phyloP scores from a whole-genome alignment of 1,139 yeast genomes.

The Taphrina betulina region DNA sequence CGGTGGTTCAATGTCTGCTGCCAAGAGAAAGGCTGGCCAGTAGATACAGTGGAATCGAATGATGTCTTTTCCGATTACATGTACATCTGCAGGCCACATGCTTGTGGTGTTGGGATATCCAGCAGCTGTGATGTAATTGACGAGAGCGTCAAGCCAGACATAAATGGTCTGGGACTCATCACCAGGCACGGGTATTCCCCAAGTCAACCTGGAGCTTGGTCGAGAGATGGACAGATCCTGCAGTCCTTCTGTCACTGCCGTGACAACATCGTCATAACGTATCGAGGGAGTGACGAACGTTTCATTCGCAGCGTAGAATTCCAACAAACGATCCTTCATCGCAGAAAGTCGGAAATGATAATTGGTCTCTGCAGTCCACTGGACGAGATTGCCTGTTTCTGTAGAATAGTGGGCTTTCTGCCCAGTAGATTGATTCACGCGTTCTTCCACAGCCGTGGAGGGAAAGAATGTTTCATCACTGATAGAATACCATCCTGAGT shows the following conservation, averaged over 20 bases:
- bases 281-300: constrained; percentile 64
- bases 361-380: constrained; percentile 74
- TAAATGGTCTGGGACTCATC: constrained; percentile 78
- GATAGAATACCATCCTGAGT: constrained; percentile 91
- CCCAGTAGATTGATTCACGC: constrained; percentile 47
- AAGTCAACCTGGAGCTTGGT: constrained; percentile 68
- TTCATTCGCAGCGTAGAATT: constrained; percentile 50
- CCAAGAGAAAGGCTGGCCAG: constrained; percentile 92
- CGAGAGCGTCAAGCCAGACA: constrained; percentile 96
- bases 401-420: constrained; percentile 53
- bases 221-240: constrained; percentile 80
- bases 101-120: constrained; percentile 55
- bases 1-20: constrained; percentile 72
- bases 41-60: constrained; percentile 79
- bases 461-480: constrained; percentile 96
- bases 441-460: constrained; percentile 64
- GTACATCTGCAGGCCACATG: constrained; percentile 65
- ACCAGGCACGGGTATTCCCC: constrained; percentile 91
- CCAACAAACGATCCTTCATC: constrained; percentile 58
- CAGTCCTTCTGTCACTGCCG: constrained; percentile 57
- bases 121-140: constrained; percentile 75
- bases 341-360: constrained; percentile 75
- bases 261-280: constrained; percentile 57
- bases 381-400: constrained; percentile 76
- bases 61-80: constrained; percentile 89